Conservation (phyloP, 1,284 basidiomycete species). For the Boletus mariae region DNA sequence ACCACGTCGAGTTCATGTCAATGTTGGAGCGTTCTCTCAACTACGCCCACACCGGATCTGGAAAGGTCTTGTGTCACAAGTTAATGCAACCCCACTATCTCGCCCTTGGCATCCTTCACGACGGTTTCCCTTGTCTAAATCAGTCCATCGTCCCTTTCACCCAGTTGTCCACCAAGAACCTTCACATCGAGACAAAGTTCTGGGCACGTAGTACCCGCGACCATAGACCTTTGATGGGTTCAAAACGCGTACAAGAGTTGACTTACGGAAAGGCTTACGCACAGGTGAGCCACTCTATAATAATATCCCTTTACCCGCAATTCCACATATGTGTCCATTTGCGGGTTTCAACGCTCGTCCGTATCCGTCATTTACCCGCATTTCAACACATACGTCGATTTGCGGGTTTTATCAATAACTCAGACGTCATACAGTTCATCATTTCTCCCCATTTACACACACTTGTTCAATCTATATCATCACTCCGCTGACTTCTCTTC, state of each 20-base stretch:
- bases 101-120: neutral
- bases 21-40: conserved; percentile 2
- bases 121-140: neutral
- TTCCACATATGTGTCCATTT: too few species aligned
- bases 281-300: neutral
- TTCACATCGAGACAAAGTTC: neutral
- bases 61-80: neutral
- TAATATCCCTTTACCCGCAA: too few species aligned
- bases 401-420: too few species aligned
- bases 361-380: too few species aligned
- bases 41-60: conserved; percentile 5
- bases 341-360: too few species aligned
- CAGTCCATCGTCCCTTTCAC: neutral
- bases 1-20: conserved; percentile 1
- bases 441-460: too few species aligned
- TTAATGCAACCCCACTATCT: neutral
- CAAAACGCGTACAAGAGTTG: neutral
- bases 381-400: too few species aligned
- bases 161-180: neutral
- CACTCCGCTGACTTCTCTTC: too few species aligned
- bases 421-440: too few species aligned
- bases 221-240: neutral
- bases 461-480: too few species aligned
- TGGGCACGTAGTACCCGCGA: too few species aligned
- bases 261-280: neutral